Percentiles rank a stretch among this genome's conserved stretches.
Conservation (phyloP, 176 grass and related monocot species). For the Bonia amplexicaulis region DNA sequence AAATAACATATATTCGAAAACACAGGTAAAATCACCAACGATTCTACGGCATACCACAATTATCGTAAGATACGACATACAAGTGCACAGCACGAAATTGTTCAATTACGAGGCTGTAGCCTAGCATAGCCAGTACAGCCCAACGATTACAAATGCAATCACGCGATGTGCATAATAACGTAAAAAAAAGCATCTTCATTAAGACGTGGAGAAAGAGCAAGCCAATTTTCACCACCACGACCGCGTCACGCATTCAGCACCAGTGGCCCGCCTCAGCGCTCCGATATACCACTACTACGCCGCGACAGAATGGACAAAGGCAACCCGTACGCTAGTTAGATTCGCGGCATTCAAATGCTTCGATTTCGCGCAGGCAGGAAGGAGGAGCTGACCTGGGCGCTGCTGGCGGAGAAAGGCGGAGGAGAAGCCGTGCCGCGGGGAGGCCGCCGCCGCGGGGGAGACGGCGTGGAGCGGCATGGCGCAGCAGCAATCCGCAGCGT, state of each 20-base stretch:
- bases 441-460: conserved; percentile 42
- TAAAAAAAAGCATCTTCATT: neutral
- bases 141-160: neutral
- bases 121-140: neutral
- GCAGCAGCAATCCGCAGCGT: neutral
- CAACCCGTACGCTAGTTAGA: neutral
- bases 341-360: neutral
- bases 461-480: conserved; percentile 60
- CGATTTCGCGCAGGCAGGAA: neutral
- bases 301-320: neutral
- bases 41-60: neutral
- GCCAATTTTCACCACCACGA: neutral
- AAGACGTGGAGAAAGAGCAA: neutral
- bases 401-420: neutral
- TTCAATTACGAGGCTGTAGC: neutral
- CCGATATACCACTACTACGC: neutral
- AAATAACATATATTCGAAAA: conserved; percentile 2
- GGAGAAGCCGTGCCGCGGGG: conserved; percentile 21
- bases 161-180: neutral
- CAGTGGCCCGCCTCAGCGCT: neutral
- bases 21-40: neutral
- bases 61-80: neutral
- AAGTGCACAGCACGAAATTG: neutral
- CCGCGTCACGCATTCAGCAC: neutral
- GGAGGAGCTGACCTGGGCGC: conserved; percentile 36